Base-by-base conservation (phyloP, 345 rosid species). In the Diplotaxis tenuifolia region DNA sequence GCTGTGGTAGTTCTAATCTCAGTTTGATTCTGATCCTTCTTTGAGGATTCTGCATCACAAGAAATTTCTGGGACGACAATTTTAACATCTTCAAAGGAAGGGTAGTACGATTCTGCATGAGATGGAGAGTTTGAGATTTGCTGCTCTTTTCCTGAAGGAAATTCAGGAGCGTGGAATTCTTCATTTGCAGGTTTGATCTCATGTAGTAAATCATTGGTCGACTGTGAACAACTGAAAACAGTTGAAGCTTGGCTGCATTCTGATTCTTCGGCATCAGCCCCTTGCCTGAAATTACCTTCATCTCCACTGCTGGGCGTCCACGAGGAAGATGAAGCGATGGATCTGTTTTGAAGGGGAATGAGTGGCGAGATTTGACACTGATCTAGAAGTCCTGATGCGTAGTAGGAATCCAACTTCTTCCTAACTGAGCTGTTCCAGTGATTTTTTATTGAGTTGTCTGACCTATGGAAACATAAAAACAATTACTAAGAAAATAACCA, bases 381-480 rank as follows among this genome's bases (percentile, higher is more conserved):
- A 50, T 92, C 93, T 74, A 96, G 82, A 72, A 90, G 85, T 75
- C 97, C 99, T 14, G 98, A 90, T 58, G 91, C 93, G 71, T 89
- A 73, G 74, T 92, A 96, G 34, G 98, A 89, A 71, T 92, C 97
- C 81, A 96, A 70, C 82, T 96, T 96, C 91, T 96, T 96, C 83
- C 89, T 96, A 75, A 96, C 96, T 63, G 98, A 96, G 83, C 99
- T 96, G 87, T 96, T 90, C 99, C 99, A 96, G 80, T 92, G 99
- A 81, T 96, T 96, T 82, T 96, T 96, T 72, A 96, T 96, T 18
- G 98, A 80, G 78, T 96, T 96, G 87, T 96, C 99, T 61, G 99
- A 86, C 93, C 99, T 96, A 93, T 83, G 71, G 73, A 63, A 76
- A 78, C 12, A 78, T 66, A 79, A 73, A 73, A 52, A 74, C 38